These are phyloP conservation scores for Rubus idaeus DNA, from an alignment of 306 rosid genomes.

Conservation along the genomic window DNA sequence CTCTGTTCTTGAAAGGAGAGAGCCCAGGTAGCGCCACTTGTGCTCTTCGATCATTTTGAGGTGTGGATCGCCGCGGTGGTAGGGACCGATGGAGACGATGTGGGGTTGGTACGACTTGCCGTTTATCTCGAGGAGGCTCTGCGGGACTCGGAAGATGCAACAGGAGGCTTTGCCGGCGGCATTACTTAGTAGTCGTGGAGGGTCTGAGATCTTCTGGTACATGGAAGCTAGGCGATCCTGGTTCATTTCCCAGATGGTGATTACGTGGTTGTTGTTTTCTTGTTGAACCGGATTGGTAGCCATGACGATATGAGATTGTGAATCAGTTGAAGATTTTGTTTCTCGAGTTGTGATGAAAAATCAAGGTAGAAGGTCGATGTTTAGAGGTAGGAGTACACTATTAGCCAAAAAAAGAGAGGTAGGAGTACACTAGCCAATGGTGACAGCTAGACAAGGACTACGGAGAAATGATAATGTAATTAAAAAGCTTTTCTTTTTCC, in stretches of 20 bases:
- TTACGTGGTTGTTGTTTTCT: constrained; percentile 20
- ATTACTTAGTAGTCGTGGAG: constrained; percentile 47
- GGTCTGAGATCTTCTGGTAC: constrained; percentile 40
- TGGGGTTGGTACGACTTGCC: constrained; percentile 61
- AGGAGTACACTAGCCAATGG: too few species aligned
- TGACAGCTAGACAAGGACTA: not conserved
- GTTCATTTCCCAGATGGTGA: constrained; percentile 30
- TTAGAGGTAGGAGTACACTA: not conserved
- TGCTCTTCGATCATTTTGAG: constrained; percentile 60
- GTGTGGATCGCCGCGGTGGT: constrained; percentile 37
- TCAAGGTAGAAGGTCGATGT: not conserved
- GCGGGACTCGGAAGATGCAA: constrained; percentile 56
- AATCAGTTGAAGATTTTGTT: not conserved
- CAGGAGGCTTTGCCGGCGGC: constrained; percentile 52
- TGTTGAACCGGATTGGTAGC: constrained; percentile 15
- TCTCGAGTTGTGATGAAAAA: not conserved
- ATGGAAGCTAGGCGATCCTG: constrained; percentile 35
- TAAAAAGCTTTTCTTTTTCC: too few species aligned
- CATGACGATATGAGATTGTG: constrained; percentile 9
- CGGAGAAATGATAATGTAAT: not conserved
- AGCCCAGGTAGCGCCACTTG: constrained; percentile 52
- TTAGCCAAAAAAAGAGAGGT: too few species aligned
- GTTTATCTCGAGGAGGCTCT: constrained; percentile 40
- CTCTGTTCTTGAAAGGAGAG: constrained; percentile 38
- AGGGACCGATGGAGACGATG: constrained; percentile 70